Conservation (phyloP, 306 rosid species). For the Medicago arabica region DNA sequence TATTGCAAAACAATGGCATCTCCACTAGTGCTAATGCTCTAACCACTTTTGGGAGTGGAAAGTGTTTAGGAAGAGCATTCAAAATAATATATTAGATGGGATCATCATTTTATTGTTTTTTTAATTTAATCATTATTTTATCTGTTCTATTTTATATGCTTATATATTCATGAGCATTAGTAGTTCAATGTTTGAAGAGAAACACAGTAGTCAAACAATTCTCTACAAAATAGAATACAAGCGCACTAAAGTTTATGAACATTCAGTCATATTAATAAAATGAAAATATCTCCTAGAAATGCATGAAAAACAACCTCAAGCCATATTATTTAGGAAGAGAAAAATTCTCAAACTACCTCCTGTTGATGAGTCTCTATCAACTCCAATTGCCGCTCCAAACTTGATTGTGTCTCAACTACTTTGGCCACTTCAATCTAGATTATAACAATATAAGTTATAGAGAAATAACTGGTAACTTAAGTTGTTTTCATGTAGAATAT, state of each 20-base stretch:
- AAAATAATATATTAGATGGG: not conserved
- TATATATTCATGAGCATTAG: not conserved
- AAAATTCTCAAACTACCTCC: constrained; percentile 66
- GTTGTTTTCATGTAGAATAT: not conserved
- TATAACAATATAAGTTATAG: constrained; percentile 29
- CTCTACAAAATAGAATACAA: not conserved
- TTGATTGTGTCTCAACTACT: constrained; percentile 87
- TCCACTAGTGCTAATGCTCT: not conserved
- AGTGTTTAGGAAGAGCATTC: not conserved
- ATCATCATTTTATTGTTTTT: not conserved
- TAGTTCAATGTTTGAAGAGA: not conserved
- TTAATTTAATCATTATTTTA: not conserved
- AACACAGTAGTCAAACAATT: not conserved
- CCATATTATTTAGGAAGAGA: constrained; percentile 14
- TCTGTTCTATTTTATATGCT: not conserved
- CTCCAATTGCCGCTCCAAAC: constrained; percentile 91
- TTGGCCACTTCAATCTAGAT: constrained; percentile 92
- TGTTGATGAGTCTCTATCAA: constrained; percentile 93
- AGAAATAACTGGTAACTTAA: constrained; percentile 9
- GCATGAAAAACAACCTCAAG: constrained; percentile 17
- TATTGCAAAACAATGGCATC: not conserved
- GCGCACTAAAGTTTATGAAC: constrained; percentile 1
- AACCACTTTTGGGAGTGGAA: not conserved
- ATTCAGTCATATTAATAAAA: constrained; percentile 11
- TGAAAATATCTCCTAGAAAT: not conserved